Percentiles rank a stretch among this genome's conserved stretches.
Evolutionary conservation across 2,329 filamentous ascomycete species (phyloP).

Genomic region (Penicillium sp.): DNA sequence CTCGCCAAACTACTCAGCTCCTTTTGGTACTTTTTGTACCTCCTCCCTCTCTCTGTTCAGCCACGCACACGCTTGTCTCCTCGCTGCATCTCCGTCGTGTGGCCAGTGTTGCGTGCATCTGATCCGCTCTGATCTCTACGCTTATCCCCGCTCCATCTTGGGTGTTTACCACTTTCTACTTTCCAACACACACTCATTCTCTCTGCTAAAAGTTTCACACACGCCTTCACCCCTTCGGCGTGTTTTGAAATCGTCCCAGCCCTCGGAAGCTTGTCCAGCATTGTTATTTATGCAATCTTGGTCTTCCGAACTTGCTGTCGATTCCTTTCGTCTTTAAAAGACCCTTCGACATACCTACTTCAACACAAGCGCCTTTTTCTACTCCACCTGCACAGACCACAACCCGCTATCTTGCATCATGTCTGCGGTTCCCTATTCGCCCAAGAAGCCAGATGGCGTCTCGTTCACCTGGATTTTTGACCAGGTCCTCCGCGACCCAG

Average conservation of each 20-base stretch:
- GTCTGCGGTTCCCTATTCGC: constrained; percentile 24
- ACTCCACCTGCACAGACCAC: background rate
- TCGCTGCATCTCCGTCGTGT: background rate
- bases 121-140: constrained; percentile 8
- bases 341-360: background rate
- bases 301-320: background rate
- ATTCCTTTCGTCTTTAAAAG: constrained; percentile 10
- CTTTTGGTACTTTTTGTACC: background rate
- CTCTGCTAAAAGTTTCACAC: constrained; percentile 16
- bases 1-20: constrained; percentile 4
- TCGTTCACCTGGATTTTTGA: constrained; percentile 62
- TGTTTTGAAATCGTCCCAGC: constrained; percentile 24
- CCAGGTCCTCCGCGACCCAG: constrained; percentile 66
- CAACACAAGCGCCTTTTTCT: background rate
- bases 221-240: constrained; percentile 18
- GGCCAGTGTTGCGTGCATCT: constrained; percentile 4
- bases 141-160: constrained; percentile 1
- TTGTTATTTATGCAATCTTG: constrained; percentile 21
- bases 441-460: constrained; percentile 45
- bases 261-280: constrained; percentile 17
- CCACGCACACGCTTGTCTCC: constrained; percentile 4
- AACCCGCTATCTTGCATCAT: constrained; percentile 10
- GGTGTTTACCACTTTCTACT: background rate
- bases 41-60: constrained; percentile 5
- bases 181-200: constrained; percentile 4